Evolutionary conservation across 371 early-diverging fungal species (phyloP).

Genomic region (Rhizomucor miehei): DNA sequence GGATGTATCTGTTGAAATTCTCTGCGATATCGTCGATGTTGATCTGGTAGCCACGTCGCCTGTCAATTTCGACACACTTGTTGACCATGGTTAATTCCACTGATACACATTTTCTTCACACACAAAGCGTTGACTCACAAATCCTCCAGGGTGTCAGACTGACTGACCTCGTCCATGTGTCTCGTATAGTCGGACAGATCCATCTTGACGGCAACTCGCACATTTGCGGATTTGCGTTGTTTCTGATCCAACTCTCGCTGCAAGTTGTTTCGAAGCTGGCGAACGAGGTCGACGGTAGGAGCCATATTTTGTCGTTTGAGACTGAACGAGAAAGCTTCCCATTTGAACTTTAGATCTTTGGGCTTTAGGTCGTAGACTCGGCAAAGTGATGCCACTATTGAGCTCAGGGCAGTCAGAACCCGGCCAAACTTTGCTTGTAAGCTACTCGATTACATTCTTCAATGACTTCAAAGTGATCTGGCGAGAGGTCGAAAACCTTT

Average conservation of each 20-base stretch:
- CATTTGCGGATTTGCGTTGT: slow-evolving; percentile 6
- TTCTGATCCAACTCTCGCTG: slow-evolving; percentile 36
- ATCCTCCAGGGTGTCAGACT: slow-evolving; percentile 2
- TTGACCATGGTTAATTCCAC: too few species aligned
- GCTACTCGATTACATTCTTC: neutral
- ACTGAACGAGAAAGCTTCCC: slow-evolving; percentile 45
- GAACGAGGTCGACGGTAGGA: slow-evolving; percentile 30
- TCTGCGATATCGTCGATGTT: neutral
- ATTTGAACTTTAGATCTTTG: slow-evolving; percentile 37
- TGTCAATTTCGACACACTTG: slow-evolving; percentile 10
- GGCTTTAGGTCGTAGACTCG: slow-evolving; percentile 32
- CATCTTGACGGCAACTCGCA: neutral
- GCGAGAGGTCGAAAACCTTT: neutral
- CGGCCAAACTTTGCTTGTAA: neutral
- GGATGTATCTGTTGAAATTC: neutral
- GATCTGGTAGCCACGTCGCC: slow-evolving; percentile 1
- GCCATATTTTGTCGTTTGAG: slow-evolving; percentile 1
- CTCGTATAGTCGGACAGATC: slow-evolving; percentile 22
- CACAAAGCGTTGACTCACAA: slow-evolving; percentile 2
- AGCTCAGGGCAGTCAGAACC: neutral
- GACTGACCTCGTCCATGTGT: slow-evolving; percentile 1
- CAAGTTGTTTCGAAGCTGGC: slow-evolving; percentile 22
- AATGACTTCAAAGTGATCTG: neutral
- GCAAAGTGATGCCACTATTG: slow-evolving; percentile 27
- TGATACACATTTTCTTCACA: too few species aligned